These are phyloP conservation scores for Apiospora marii DNA, from an alignment of 2,329 filamentous ascomycete species.

Conservation along the genomic window DNA sequence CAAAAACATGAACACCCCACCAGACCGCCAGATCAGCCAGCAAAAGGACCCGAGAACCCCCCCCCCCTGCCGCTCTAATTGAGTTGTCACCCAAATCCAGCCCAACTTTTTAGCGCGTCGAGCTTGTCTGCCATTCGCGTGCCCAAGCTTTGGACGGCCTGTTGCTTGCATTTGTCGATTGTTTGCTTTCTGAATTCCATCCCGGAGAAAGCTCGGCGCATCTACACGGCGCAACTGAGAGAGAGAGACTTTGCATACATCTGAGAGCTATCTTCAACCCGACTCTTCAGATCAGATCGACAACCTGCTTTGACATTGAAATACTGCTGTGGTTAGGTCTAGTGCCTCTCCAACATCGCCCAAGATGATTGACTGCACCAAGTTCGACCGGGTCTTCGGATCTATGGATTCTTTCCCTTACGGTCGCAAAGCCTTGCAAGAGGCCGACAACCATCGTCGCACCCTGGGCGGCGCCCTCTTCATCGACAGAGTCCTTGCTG, in stretches of 20 bases:
- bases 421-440: slow-evolving; percentile 65
- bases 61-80: neutral
- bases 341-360: neutral
- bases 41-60: neutral
- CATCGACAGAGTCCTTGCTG: slow-evolving; percentile 78
- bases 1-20: slow-evolving; percentile 23
- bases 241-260: neutral
- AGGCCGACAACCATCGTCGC: slow-evolving; percentile 73
- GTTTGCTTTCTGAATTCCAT: neutral
- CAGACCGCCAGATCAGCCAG: neutral
- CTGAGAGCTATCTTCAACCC: neutral
- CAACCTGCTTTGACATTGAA: neutral
- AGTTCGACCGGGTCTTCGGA: slow-evolving; percentile 74
- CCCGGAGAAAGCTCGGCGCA: slow-evolving; percentile 27
- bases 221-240: neutral
- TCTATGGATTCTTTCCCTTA: slow-evolving; percentile 68
- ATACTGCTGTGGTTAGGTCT: neutral
- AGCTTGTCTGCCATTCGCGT: neutral
- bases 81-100: neutral
- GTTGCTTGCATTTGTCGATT: neutral
- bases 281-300: neutral
- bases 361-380: slow-evolving; percentile 68
- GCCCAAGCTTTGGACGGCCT: neutral
- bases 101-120: slow-evolving; percentile 23
- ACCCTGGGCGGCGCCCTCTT: slow-evolving; percentile 75